Percentiles rank a stretch among this genome's conserved stretches.
phyloP scores from a whole-genome alignment of 805 yeast genomes.

The Scheffersomyces lignosus region DNA sequence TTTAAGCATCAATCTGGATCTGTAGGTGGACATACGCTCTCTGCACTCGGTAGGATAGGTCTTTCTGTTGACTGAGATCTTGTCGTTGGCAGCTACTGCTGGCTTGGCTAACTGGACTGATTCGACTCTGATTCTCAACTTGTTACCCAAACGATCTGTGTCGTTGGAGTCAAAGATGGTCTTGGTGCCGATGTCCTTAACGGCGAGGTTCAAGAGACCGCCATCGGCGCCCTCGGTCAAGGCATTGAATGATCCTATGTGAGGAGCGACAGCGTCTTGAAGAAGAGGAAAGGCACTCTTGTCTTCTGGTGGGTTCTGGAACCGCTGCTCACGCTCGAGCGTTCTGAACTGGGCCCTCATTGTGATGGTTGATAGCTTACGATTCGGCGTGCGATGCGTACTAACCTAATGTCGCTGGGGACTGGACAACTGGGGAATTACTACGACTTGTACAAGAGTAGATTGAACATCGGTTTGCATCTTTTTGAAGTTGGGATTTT shows the following conservation, averaged over 20 bases:
- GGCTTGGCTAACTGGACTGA: slow-evolving; percentile 88
- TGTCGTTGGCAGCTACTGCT: slow-evolving; percentile 66
- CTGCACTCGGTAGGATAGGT: slow-evolving; percentile 81
- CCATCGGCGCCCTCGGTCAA: slow-evolving; percentile 85
- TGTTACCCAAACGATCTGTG: slow-evolving; percentile 75
- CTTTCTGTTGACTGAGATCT: slow-evolving; percentile 72
- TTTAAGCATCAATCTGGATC: slow-evolving; percentile 74
- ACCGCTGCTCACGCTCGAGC: slow-evolving; percentile 82
- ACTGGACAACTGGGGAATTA: too few species aligned
- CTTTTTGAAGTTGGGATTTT: too few species aligned
- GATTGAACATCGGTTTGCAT: too few species aligned
- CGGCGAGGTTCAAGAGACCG: slow-evolving; percentile 82
- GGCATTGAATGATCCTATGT: slow-evolving; percentile 94
- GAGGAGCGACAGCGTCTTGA: slow-evolving; percentile 90
- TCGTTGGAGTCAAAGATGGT: slow-evolving; percentile 82
- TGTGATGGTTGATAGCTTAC: slow-evolving; percentile 3
- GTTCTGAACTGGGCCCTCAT: slow-evolving; percentile 71
- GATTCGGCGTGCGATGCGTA: too few species aligned
- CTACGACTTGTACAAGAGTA: too few species aligned
- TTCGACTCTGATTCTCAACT: slow-evolving; percentile 80
- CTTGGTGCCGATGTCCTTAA: slow-evolving; percentile 83
- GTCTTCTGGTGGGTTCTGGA: slow-evolving; percentile 87
- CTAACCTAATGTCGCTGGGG: too few species aligned
- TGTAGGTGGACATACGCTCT: slow-evolving; percentile 83
- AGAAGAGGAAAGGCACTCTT: slow-evolving; percentile 79